Evolutionary conservation across 2,329 filamentous ascomycete genomes (phyloP), one percentile per base, ranked within the genome.

Genomic region (Alternaria sp.): DNA sequence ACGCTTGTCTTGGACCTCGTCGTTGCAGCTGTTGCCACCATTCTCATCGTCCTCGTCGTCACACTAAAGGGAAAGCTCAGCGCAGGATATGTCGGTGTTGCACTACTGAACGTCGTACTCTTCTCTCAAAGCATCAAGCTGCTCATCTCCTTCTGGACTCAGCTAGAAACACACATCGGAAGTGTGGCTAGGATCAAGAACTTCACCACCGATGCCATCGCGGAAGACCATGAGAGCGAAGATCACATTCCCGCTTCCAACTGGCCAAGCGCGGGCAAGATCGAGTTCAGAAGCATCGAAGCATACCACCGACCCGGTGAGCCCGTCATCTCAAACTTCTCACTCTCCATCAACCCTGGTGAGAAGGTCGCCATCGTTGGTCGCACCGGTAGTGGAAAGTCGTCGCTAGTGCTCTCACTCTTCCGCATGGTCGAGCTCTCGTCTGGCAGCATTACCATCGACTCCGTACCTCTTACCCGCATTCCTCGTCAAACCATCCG

Each of bases 91-190:
- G 81, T 87, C 6, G 86, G 86, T 61, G 80, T 88, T 8, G 85
- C 85, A 0, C 74, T 88, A 12, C 74, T 86, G 23, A 86, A 86
- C 58, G 81, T 87, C 36, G 83, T 88, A 25, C 75, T 82, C 21
- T 86, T 88, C 73, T 86, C 83, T 46, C 80, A 84, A 46, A 83
- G 80, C 55, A 80, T 88, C 61, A 85, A 84, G 59, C 72, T 83
- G 10, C 73, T 87, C n/a, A 80, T 87, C 8, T 74, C 81, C 0
- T 83, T 81, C 49, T 89, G 86, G 86, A 88, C 87, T 0, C 81
- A 82, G 45, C 77, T 89, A 15, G 87, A 89, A 67, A 89, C 86
- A 0, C 83, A 84, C 40, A 83, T 89, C 47, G 87, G 87, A 8
- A 86, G 86, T 10, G 82, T 89, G 9, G 80, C 83, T 5, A 81